A percentile compares a stretch with the other conserved stretches of the same genome.
phyloP scores from a whole-genome alignment of 495 filamentous ascomycete species.

The Mytilinidion resinicola region DNA sequence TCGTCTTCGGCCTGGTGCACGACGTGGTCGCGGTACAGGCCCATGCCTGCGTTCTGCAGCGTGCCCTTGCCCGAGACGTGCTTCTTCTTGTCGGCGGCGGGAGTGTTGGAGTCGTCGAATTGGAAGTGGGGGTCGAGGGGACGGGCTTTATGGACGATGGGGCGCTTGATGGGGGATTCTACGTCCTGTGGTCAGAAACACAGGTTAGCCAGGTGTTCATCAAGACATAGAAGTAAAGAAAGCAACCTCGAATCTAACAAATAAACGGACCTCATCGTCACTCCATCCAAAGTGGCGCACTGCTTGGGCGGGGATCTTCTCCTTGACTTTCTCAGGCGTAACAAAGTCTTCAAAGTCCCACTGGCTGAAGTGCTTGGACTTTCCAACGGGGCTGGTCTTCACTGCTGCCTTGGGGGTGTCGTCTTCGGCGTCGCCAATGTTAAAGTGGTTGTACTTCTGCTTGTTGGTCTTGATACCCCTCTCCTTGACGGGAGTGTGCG shows the following conservation, averaged over 20 bases:
- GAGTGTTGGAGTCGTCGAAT: constrained; percentile 52
- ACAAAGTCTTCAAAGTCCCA: constrained; percentile 85
- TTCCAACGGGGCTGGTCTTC: constrained; percentile 38
- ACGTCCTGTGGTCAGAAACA: constrained; percentile 23
- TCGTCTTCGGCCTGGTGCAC: constrained; percentile 40
- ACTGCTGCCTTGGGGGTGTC: constrained; percentile 29
- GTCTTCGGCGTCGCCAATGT: constrained; percentile 63
- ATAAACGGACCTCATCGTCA: constrained; percentile 49
- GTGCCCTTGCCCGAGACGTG: constrained; percentile 18
- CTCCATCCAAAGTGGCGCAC: constrained; percentile 67
- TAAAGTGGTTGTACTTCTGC: constrained; percentile 80
- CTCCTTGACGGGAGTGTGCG: constrained; percentile 34
- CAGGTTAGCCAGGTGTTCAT: neutral
- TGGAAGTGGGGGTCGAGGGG: constrained; percentile 78
- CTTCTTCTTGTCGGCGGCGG: constrained; percentile 31
- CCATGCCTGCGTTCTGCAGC: constrained; percentile 54
- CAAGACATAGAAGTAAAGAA: neutral
- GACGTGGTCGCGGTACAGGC: constrained; percentile 71
- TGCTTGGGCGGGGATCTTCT: constrained; percentile 44
- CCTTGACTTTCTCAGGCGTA: constrained; percentile 65
- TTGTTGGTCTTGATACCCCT: constrained; percentile 54
- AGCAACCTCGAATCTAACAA: constrained; percentile 15
- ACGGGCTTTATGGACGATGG: constrained; percentile 57
- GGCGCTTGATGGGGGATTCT: constrained; percentile 39
- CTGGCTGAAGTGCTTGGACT: constrained; percentile 58